Base-by-base conservation (phyloP, 2,329 filamentous ascomycete genomes). In the Nothophoma quercina region DNA sequence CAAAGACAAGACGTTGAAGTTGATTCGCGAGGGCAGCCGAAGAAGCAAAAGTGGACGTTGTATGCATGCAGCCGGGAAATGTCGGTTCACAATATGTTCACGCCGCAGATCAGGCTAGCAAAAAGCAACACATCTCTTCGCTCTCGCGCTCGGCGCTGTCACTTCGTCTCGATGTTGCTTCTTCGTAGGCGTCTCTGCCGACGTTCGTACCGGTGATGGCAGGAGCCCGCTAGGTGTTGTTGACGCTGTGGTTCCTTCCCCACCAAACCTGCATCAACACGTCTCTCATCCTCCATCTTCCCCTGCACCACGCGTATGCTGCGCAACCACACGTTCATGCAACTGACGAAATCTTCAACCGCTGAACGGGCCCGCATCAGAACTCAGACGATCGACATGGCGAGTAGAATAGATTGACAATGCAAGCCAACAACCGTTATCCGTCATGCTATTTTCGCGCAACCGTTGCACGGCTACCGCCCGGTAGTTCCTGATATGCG, bases 291-390 rank as follows among this genome's bases (percentile, higher is more conserved):
- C 26, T 13, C 13, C 36, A 35, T 38, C 9, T 18, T 32, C 25
- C 36, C 49, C 42, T 46, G 36, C 33, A 44, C 28, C n/a, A 43
- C 39, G 33, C 36, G 38, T 47, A 53, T 53, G 50, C 38, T 43
- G 50, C 50, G 16, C 50, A 34, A 43, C 38, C 43, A 53, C 32
- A 33, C 18, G 32, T 21, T 23, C 21, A 39, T 43, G 38, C 43
- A 21, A 7, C 30, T 12, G 23, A 32, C 32, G 28, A 29, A 26
- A 19, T 32, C 13, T 29, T 32, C 13, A 23, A 18, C n/a, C 26
- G 16, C 8, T 16, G 22, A 28, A 21, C 16, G 10, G 12, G 15
- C 33, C 38, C 8, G 38, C 29, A 21, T 23, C 12, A 8, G n/a
- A 16, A 8, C n/a, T 33, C 33, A 18, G 16, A 18, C 7, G 35